Evolutionary conservation across 768 basidiomycete genomes (phyloP).

Genomic region (Amanita pseudoporphyria): DNA sequence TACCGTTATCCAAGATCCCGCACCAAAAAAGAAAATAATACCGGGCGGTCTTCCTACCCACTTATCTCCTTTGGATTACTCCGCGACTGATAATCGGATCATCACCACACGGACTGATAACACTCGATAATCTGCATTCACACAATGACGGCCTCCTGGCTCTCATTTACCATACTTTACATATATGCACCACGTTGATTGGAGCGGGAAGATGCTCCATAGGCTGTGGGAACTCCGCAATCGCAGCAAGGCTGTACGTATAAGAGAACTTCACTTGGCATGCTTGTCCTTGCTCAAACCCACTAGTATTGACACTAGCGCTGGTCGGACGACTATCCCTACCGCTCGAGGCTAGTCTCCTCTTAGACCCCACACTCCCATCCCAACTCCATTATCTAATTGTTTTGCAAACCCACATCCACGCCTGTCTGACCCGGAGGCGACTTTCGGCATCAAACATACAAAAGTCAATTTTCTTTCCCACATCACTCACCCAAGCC

Average conservation of each 20-base stretch:
- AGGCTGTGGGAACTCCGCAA: neutral
- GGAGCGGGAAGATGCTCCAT: neutral
- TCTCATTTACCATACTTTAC: neutral
- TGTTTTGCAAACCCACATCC: neutral
- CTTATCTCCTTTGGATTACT: neutral
- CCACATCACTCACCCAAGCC: neutral
- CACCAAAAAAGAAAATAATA: neutral
- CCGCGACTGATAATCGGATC: neutral
- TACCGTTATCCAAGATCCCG: neutral
- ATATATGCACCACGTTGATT: constrained; percentile 1
- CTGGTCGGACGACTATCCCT: neutral
- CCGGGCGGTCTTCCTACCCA: neutral
- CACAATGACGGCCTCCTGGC: neutral
- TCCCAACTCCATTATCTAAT: neutral
- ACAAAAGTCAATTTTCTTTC: neutral
- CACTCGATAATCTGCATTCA: neutral
- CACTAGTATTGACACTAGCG: constrained; percentile 1
- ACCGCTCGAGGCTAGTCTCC: neutral
- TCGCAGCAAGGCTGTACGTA: neutral
- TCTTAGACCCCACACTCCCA: neutral
- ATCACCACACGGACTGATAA: neutral
- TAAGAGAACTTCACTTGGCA: neutral
- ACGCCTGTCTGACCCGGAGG: neutral
- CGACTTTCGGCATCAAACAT: neutral
- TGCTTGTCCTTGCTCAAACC: neutral